These are phyloP conservation scores for Leishmania mexicana DNA, from an alignment of 208 protist species.

Conservation along the genomic window DNA sequence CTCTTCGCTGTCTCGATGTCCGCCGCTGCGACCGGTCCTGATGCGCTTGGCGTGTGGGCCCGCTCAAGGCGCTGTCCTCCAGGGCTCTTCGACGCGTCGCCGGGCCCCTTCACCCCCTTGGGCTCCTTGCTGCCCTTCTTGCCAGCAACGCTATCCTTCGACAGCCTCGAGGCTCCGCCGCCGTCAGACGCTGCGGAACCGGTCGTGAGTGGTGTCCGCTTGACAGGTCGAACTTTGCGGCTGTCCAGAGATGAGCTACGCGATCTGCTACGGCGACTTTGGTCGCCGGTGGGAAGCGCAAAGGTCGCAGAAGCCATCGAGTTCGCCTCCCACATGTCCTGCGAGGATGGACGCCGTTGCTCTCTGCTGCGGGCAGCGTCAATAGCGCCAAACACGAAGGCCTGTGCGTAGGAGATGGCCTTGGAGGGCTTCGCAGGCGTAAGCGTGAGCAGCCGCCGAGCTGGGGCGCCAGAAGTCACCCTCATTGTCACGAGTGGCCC, in stretches of 20 bases:
- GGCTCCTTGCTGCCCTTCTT: not conserved
- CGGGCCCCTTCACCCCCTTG: not conserved
- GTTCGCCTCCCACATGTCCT: not conserved
- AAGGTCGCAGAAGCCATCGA: conserved; percentile 17
- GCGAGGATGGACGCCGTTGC: not conserved
- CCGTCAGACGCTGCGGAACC: not conserved
- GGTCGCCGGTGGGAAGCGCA: conserved; percentile 6
- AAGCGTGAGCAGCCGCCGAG: conserved; percentile 13
- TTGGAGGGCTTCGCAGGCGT: conserved; percentile 18
- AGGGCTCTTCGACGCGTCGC: not conserved
- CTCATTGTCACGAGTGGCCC: not conserved
- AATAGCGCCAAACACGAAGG: conserved; percentile 17
- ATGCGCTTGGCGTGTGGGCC: no score
- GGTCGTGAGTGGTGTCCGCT: not conserved
- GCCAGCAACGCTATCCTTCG: not conserved
- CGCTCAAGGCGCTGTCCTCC: not conserved
- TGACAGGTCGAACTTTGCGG: not conserved
- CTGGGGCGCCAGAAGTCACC: conserved; percentile 11
- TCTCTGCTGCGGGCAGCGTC: not conserved
- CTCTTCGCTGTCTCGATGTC: not conserved
- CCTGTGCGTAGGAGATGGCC: conserved; percentile 18
- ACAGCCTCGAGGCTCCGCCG: not conserved
- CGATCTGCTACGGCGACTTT: not conserved
- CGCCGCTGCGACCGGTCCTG: not conserved
- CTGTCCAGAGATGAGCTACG: conserved; percentile 28